Evolutionary conservation across 352 stramenopile species (phyloP).

Genomic region (Globisporangium parvum): DNA sequence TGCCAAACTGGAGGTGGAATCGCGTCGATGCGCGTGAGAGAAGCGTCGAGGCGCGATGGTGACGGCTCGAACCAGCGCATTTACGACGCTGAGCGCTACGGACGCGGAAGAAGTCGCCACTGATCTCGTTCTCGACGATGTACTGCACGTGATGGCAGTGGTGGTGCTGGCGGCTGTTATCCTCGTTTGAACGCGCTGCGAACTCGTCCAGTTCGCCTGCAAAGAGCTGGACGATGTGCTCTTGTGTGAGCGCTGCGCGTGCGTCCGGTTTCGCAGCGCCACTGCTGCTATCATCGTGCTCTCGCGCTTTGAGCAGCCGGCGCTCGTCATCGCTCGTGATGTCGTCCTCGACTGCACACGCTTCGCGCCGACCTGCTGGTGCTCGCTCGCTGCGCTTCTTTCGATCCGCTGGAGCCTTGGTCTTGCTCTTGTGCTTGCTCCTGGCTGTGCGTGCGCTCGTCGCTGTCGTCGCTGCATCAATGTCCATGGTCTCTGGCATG

Average conservation of each 20-base stretch:
- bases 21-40: neutral
- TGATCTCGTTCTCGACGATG: slow-evolving; percentile 51
- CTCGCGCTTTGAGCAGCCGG: neutral
- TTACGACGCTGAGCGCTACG: slow-evolving; percentile 3
- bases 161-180: too few relatives aligned
- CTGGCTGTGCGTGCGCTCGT: too few relatives aligned
- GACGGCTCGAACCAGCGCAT: neutral
- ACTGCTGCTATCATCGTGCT: neutral
- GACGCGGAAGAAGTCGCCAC: slow-evolving; percentile 57
- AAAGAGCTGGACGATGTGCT: slow-evolving; percentile 13
- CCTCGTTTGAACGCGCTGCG: neutral
- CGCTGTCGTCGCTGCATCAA: too few relatives aligned
- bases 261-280: neutral
- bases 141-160: slow-evolving; percentile 19
- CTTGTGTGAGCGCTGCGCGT: slow-evolving; percentile 2
- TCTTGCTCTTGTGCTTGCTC: too few relatives aligned
- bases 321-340: neutral
- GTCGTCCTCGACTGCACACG: neutral
- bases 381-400: too few relatives aligned
- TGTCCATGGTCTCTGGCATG: too few relatives aligned
- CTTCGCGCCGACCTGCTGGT: neutral
- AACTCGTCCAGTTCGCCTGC: slow-evolving; percentile 12
- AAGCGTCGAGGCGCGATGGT: slow-evolving; percentile 1
- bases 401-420: too few relatives aligned
- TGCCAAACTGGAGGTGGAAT: slow-evolving; percentile 1